Conservation (phyloP, 2,329 filamentous ascomycete genomes). For the Tolypocladium album region DNA sequence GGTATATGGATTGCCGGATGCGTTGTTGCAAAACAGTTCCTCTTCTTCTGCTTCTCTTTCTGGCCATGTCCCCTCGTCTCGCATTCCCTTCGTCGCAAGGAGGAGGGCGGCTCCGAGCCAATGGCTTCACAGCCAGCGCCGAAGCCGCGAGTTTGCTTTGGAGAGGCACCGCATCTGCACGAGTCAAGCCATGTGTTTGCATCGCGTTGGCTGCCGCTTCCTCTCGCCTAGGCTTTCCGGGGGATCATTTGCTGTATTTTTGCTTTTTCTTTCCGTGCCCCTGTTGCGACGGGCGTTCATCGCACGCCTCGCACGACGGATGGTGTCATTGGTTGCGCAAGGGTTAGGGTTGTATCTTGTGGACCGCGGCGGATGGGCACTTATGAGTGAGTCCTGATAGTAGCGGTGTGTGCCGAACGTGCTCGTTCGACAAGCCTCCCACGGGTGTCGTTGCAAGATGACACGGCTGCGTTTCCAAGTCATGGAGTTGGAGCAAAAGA, state of each 20-base stretch:
- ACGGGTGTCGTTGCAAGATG: neutral
- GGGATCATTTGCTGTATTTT: constrained; percentile 1
- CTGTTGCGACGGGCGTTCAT: neutral
- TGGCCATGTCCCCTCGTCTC: neutral
- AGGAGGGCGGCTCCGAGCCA: neutral
- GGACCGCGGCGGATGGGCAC: neutral
- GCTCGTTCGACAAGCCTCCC: neutral
- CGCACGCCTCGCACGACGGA: neutral
- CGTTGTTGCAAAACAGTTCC: neutral
- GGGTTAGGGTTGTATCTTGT: neutral
- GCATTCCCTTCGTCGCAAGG: neutral
- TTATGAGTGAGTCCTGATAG: neutral
- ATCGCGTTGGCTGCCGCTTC: constrained; percentile 1
- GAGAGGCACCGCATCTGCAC: neutral
- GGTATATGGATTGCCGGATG: neutral
- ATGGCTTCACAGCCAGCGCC: neutral
- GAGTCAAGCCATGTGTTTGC: constrained; percentile 1
- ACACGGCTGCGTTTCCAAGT: neutral
- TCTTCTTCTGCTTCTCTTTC: neutral
- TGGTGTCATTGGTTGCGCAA: neutral
- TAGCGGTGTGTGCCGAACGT: neutral
- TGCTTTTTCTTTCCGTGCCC: neutral
- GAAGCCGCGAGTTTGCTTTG: neutral
- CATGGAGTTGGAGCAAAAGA: neutral
- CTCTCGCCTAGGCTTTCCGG: neutral